These are phyloP conservation scores for Xanthoconium purpureum DNA, from an alignment of 768 basidiomycete genomes.

Conservation along the genomic window DNA sequence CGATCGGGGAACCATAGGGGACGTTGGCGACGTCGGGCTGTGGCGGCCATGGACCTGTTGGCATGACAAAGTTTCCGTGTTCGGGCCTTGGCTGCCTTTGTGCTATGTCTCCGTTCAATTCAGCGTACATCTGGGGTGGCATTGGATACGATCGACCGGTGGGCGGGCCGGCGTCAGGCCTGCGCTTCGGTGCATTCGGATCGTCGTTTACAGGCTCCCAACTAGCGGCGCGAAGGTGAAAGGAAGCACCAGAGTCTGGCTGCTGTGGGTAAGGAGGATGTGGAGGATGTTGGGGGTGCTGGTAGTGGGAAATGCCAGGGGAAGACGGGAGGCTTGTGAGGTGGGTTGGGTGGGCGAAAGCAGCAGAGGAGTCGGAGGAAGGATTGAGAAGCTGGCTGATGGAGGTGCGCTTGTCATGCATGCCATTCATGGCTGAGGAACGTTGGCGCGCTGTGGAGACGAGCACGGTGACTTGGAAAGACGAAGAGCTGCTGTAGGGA, in stretches of 20 bases:
- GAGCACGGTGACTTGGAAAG: conserved; percentile 14
- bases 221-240: conserved; percentile 59
- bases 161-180: conserved; percentile 32
- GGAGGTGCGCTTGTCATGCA: conserved; percentile 51
- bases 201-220: conserved; percentile 46
- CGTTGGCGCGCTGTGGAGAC: conserved; percentile 6
- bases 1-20: conserved; percentile 43
- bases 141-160: conserved; percentile 35
- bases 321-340: conserved; percentile 25
- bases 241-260: conserved; percentile 35
- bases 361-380: conserved; percentile 39
- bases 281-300: conserved; percentile 27
- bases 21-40: conserved; percentile 33
- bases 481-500: conserved; percentile 21
- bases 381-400: conserved; percentile 51
- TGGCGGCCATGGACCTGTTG: conserved; percentile 32
- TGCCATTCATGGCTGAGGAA: conserved; percentile 36
- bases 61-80: conserved; percentile 27
- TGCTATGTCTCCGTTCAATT: conserved; percentile 33
- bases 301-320: conserved; percentile 26
- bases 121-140: conserved; percentile 34
- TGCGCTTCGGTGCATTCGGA: conserved; percentile 36
- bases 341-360: conserved; percentile 30
- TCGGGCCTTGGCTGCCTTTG: conserved; percentile 27
- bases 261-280: conserved; percentile 28